A percentile compares a stretch with the other conserved stretches of the same genome.
These are phyloP conservation scores for Globisporangium irregulare DNA, from an alignment of 352 stramenopile species.

Conservation along the genomic window DNA sequence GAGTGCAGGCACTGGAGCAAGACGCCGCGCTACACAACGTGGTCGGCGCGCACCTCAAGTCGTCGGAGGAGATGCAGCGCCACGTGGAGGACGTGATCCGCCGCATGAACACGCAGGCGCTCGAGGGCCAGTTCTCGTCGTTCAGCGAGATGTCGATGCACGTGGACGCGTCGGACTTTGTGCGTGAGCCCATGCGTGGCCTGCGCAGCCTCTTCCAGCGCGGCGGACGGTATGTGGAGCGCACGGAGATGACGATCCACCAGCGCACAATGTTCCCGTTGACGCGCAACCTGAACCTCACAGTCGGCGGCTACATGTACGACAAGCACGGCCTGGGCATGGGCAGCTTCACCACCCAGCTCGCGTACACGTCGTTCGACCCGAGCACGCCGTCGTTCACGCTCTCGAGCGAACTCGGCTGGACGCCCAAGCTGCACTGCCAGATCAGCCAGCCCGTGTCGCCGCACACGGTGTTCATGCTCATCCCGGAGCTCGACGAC, in stretches of 20 bases:
- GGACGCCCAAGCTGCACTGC: conserved; percentile 71
- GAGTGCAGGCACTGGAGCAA: conserved; percentile 65
- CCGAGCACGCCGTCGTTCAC: conserved; percentile 57
- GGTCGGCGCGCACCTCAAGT: conserved; percentile 46
- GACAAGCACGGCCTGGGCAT: conserved; percentile 75
- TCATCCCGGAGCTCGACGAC: conserved; percentile 70
- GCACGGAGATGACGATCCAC: conserved; percentile 80
- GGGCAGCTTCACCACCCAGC: conserved; percentile 60
- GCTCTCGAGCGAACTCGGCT: conserved; percentile 67
- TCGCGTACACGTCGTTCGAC: conserved; percentile 68
- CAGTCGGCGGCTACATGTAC: conserved; percentile 80
- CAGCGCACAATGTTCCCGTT: conserved; percentile 71
- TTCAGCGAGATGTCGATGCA: conserved; percentile 80
- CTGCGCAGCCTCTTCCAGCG: conserved; percentile 45
- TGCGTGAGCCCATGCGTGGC: conserved; percentile 57
- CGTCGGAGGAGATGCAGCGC: conserved; percentile 48
- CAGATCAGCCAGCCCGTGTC: conserved; percentile 78
- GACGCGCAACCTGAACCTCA: conserved; percentile 51
- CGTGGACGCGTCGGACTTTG: conserved; percentile 76
- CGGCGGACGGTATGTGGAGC: conserved; percentile 45
- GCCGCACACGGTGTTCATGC: conserved; percentile 61
- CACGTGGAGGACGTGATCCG: conserved; percentile 57
- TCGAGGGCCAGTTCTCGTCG: conserved; percentile 75
- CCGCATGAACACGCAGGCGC: conserved; percentile 60
- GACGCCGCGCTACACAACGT: conserved; percentile 33